Conservation (phyloP, 2,329 filamentous ascomycete species). For the Pyricularia pennisetigena region DNA sequence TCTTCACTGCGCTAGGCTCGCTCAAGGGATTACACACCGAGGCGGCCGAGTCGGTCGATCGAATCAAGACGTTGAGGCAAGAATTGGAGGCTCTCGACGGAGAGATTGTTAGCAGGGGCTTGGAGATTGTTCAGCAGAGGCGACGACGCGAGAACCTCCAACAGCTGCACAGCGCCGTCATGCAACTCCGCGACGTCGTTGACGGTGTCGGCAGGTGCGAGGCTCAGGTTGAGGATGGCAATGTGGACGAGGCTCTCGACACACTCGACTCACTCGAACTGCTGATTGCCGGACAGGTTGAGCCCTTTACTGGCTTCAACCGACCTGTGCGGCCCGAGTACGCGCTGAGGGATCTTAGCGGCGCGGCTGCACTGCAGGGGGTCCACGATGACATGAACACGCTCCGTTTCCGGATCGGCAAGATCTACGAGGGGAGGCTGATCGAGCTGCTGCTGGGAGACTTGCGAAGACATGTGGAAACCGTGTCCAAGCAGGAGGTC, state of each 20-base stretch:
- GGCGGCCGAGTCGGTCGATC: slow-evolving; percentile 79
- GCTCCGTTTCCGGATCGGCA: slow-evolving; percentile 73
- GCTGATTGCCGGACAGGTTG: slow-evolving; percentile 65
- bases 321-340: slow-evolving; percentile 9
- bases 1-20: slow-evolving; percentile 89
- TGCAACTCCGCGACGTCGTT: slow-evolving; percentile 73
- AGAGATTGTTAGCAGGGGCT: slow-evolving; percentile 75
- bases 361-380: slow-evolving; percentile 69
- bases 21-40: slow-evolving; percentile 86
- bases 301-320: slow-evolving; percentile 19
- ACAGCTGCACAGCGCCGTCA: slow-evolving; percentile 71
- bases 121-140: slow-evolving; percentile 78
- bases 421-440: slow-evolving; percentile 75
- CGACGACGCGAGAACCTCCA: slow-evolving; percentile 75
- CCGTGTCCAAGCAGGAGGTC: slow-evolving; percentile 61
- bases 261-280: slow-evolving; percentile 69
- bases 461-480: slow-evolving; percentile 68
- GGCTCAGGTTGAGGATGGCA: slow-evolving; percentile 69
- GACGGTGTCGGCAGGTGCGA: slow-evolving; percentile 69
- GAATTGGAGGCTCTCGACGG: slow-evolving; percentile 75
- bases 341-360: slow-evolving; percentile 58
- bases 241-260: slow-evolving; percentile 71
- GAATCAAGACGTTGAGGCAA: slow-evolving; percentile 70
- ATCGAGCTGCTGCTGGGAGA: slow-evolving; percentile 69
- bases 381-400: slow-evolving; percentile 68